Evolutionary conservation across 345 rosid genomes (phyloP), one percentile per base, ranked within the genome.

Genomic region (Eucalyptus leucophloia): DNA sequence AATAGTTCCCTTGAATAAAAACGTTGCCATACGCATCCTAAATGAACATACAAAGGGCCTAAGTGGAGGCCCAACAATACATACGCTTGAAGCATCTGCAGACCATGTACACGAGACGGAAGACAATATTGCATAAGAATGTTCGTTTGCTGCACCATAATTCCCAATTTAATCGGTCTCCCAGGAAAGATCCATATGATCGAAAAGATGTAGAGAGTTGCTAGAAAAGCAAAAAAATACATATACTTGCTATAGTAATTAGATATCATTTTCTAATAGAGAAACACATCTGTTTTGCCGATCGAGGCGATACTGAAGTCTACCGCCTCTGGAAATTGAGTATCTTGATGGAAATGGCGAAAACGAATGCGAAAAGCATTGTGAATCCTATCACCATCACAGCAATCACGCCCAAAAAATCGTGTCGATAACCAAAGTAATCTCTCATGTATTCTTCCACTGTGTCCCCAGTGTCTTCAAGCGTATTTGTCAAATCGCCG

Each of bases 241-340:
- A 58, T 58, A 13, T 11, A 26, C n/a, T 45, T 24, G 24, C 32
- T 49, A 42, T 11, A 21, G 51, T 23, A 42, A 42, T 32, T 21
- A 21, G n/a, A 44, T 83, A 24, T 62, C 69, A 62, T 13, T 62
- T 30, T 62, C 18, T 62, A n/a, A 28, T 28, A 30, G 9, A 62
- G 34, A 62, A 14, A 30, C 69, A 7, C 15, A 7, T 15, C 30
- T 62, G 18, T 30, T 62, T 62, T 62, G 69, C 17, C 9, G 5
- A 62, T 62, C 1, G 5, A 62, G 15, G 69, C 0, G 8, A 28
- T 6, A 8, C 34, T 30, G 0, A 30, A 62, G 69, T 62, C 54
- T 87, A 93, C 86, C 93, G 60, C 42, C 83, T 90, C 34, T 93
- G 92, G 92, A 92, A 92, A 58, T 92, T 92, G 16, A 93, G 89